Percentiles rank a stretch among this genome's conserved stretches.
Evolutionary conservation across 75 land plant species (phyloP).

Genomic region (Sequoiadendron giganteum): DNA sequence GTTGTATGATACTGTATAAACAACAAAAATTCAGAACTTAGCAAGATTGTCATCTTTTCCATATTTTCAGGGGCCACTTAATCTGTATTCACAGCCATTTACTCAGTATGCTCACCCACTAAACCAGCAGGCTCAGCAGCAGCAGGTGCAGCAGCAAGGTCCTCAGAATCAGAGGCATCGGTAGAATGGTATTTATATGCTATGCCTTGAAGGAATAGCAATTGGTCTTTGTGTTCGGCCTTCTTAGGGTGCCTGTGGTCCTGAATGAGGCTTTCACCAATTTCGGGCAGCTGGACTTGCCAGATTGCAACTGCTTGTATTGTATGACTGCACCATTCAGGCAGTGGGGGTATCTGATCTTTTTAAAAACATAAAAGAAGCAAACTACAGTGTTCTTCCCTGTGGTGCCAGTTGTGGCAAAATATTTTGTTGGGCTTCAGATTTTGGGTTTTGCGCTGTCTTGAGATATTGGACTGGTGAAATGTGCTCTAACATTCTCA

Average conservation of each 20-base stretch:
- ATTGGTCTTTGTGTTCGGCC: neutral
- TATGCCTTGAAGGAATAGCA: conserved; percentile 9
- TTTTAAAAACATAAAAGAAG: neutral
- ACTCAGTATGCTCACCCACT: conserved; percentile 74
- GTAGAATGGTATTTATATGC: conserved; percentile 61
- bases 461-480: neutral
- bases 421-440: neutral
- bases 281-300: neutral
- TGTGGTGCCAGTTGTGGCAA: neutral
- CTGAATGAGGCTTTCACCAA: neutral
- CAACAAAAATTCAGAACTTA: neutral
- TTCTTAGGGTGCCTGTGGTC: neutral
- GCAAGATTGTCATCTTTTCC: neutral
- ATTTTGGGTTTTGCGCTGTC: neutral
- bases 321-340: neutral
- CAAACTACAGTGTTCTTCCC: neutral
- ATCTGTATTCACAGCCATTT: conserved; percentile 94
- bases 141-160: conserved; percentile 62
- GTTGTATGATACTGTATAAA: neutral
- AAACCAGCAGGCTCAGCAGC: conserved; percentile 67
- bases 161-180: conserved; percentile 75
- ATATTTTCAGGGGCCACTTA: conserved; percentile 59
- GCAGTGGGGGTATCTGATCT: neutral
- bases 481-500: conserved; percentile 2
- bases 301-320: conserved; percentile 2